A percentile compares a stretch with the other conserved stretches of the same genome.
These are phyloP conservation scores for Aureobasidium lini DNA, from an alignment of 2,329 filamentous ascomycete genomes.

Conservation along the genomic window DNA sequence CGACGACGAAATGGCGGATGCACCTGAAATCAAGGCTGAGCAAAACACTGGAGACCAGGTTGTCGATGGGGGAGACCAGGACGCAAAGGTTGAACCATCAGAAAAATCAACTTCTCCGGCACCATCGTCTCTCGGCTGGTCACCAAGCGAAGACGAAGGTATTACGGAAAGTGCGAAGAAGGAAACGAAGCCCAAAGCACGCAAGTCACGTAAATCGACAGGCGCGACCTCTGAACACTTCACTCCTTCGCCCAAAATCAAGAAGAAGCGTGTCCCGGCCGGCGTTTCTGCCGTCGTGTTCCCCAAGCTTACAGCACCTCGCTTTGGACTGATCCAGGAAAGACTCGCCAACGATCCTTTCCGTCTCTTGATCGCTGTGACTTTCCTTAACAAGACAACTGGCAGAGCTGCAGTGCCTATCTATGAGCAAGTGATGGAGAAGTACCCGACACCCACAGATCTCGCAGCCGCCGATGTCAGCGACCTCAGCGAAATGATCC, in stretches of 20 bases:
- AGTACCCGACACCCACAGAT: conserved; percentile 58
- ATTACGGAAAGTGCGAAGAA: background rate
- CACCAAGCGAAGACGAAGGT: conserved; percentile 8
- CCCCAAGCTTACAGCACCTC: conserved; percentile 53
- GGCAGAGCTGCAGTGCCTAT: conserved; percentile 68
- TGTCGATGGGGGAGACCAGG: no score
- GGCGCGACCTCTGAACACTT: conserved; percentile 29
- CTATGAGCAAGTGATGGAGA: conserved; percentile 59
- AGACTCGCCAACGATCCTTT: conserved; percentile 68
- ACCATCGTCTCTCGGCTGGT: background rate
- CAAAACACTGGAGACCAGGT: background rate
- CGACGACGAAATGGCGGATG: background rate
- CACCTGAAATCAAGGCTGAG: background rate
- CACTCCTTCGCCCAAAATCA: conserved; percentile 21
- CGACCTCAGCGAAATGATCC: conserved; percentile 57
- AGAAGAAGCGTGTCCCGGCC: conserved; percentile 20
- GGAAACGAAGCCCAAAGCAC: background rate
- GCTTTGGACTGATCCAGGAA: conserved; percentile 81
- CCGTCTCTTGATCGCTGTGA: conserved; percentile 71
- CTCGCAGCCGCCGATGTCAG: conserved; percentile 52
- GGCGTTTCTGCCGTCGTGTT: conserved; percentile 49
- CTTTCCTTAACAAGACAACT: conserved; percentile 75
- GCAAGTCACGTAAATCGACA: conserved; percentile 26
- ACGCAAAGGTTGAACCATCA: background rate
- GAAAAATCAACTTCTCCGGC: background rate